Percentiles rank a stretch among this genome's conserved stretches.
Evolutionary conservation across 2,329 filamentous ascomycete species (phyloP).

Genomic region (Pseudogymnoascus destructans): DNA sequence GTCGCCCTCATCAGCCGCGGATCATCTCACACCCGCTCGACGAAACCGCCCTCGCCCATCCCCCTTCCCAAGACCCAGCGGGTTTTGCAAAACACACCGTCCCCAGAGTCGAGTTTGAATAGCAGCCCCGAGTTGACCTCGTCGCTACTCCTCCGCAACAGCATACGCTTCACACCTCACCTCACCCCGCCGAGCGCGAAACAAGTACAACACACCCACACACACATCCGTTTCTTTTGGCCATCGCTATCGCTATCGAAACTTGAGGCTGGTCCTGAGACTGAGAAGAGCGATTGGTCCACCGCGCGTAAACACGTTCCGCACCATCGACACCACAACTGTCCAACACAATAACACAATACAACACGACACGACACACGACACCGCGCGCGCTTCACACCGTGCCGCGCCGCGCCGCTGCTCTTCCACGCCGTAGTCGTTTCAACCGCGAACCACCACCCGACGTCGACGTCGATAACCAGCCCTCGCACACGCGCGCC

Average conservation of each 20-base stretch:
- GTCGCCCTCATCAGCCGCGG: background rate
- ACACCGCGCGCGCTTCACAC: slow-evolving; percentile 10
- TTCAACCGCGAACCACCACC: slow-evolving; percentile 17
- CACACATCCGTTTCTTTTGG: background rate
- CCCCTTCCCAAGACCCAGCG: background rate
- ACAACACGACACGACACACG: no score
- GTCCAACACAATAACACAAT: background rate
- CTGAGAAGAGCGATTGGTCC: slow-evolving; percentile 20
- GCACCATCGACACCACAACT: slow-evolving; percentile 9
- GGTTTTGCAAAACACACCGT: background rate
- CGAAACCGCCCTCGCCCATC: background rate
- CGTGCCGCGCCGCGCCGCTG: slow-evolving; percentile 12
- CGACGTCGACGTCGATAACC: slow-evolving; percentile 14
- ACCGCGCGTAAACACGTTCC: slow-evolving; percentile 18
- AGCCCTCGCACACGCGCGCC: slow-evolving; percentile 9
- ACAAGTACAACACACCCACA: background rate
- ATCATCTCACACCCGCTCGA: no score
- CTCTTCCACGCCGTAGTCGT: slow-evolving; percentile 19
- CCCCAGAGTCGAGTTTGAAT: slow-evolving; percentile 1
- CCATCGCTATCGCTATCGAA: background rate
- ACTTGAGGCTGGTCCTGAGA: slow-evolving; percentile 11
- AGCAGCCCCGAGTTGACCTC: background rate
- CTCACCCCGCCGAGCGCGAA: background rate
- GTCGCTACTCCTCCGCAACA: slow-evolving; percentile 1
- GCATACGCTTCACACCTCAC: background rate